Conservation (phyloP, 371 early-diverging fungal species). For the Parasitella parasitica region DNA sequence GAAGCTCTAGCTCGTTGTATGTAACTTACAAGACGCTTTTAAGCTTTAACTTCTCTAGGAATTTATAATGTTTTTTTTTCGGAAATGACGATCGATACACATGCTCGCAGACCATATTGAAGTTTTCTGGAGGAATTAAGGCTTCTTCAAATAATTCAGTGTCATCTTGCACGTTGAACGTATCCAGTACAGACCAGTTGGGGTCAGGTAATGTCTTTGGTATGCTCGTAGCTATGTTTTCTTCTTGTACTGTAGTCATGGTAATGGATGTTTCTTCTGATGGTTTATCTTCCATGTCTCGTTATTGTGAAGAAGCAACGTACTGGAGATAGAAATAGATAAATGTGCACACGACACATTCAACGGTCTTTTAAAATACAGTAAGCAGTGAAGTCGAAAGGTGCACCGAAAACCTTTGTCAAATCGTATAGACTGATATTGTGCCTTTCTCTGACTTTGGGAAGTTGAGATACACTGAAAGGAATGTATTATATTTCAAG, state of each 20-base stretch:
- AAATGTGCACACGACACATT: no score
- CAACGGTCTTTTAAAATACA: no score
- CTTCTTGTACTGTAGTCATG: background rate
- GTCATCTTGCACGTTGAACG: conserved; percentile 44
- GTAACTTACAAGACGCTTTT: conserved; percentile 80
- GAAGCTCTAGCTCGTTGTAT: no score
- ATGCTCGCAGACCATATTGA: conserved; percentile 88
- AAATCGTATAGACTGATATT: no score
- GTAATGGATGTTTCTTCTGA: background rate
- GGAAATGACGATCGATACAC: conserved; percentile 93
- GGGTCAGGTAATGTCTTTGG: conserved; percentile 18
- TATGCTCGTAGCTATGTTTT: background rate
- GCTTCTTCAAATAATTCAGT: conserved; percentile 59
- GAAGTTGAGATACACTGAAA: no score
- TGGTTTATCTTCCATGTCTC: background rate
- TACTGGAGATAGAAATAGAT: no score
- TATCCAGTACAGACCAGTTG: conserved; percentile 33
- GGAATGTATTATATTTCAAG: no score
- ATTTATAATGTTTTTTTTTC: conserved; percentile 88
- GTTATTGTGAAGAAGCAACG: no score
- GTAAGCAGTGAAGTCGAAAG: no score
- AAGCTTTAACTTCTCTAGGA: conserved; percentile 86
- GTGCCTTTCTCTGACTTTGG: no score
- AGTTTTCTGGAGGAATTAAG: conserved; percentile 88
- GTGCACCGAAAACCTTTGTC: no score